These are phyloP conservation scores for Zasmidium cellare DNA, from an alignment of 2,329 filamentous ascomycete genomes.

Conservation along the genomic window DNA sequence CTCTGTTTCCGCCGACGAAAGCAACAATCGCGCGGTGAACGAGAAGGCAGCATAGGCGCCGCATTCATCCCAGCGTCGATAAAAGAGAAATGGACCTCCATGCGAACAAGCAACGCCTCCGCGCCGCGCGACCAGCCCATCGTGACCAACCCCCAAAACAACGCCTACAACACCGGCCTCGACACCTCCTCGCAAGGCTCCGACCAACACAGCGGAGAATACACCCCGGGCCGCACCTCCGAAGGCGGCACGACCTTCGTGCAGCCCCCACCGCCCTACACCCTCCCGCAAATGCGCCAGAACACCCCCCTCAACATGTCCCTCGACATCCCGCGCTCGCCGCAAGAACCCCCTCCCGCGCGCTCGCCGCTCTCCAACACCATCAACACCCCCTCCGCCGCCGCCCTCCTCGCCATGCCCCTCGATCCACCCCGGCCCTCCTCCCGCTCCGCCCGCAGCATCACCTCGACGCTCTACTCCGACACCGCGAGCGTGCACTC, in stretches of 20 bases:
- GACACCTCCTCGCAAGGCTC: constrained; percentile 21
- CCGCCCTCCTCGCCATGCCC: not conserved
- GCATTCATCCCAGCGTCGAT: constrained; percentile 8
- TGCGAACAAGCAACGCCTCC: constrained; percentile 7
- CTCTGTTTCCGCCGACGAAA: constrained; percentile 23
- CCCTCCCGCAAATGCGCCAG: not conserved
- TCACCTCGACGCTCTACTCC: constrained; percentile 27
- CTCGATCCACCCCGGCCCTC: constrained; percentile 3
- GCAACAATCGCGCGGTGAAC: constrained; percentile 1
- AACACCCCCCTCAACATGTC: not conserved
- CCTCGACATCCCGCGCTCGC: not conserved
- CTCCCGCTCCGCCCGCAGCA: constrained; percentile 15
- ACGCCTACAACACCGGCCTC: constrained; percentile 25
- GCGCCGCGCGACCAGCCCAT: constrained; percentile 3
- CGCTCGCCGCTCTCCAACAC: not conserved
- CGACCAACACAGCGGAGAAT: not conserved
- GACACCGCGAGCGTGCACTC: constrained; percentile 29
- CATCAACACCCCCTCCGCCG: not conserved
- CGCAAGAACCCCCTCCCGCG: not conserved
- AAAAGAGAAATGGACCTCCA: constrained; percentile 16
- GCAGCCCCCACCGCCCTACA: constrained; percentile 11
- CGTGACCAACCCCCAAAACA: constrained; percentile 13
- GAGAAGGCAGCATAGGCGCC: constrained; percentile 3
- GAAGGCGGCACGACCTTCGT: constrained; percentile 12
- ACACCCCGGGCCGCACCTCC: constrained; percentile 2